Conservation (phyloP, 352 stramenopile genomes). For the Phytopythium ostracodes region DNA sequence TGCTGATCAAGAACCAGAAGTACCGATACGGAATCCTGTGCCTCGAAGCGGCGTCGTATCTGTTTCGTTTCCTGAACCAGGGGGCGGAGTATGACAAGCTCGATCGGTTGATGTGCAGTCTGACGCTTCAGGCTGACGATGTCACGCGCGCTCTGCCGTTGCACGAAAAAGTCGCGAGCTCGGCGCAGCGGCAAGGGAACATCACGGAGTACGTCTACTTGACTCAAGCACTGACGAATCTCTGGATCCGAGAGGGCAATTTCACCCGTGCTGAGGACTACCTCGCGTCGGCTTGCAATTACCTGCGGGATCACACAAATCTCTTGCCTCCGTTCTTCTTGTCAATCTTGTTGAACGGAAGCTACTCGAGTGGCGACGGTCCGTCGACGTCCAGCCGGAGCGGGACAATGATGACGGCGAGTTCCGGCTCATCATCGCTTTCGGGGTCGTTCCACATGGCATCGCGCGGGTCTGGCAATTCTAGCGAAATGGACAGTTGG, state of each 20-base stretch:
- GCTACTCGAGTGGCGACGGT: slow-evolving; percentile 51
- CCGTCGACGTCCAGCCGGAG: slow-evolving; percentile 43
- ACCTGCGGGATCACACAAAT: slow-evolving; percentile 64
- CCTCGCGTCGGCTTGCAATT: slow-evolving; percentile 54
- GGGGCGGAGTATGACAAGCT: slow-evolving; percentile 73
- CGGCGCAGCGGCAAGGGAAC: slow-evolving; percentile 71
- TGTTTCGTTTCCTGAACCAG: slow-evolving; percentile 72
- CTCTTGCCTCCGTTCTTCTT: slow-evolving; percentile 63
- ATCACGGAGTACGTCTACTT: slow-evolving; percentile 84
- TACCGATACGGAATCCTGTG: slow-evolving; percentile 83
- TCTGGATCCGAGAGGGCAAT: slow-evolving; percentile 76
- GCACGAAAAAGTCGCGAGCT: slow-evolving; percentile 74
- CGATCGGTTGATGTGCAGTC: slow-evolving; percentile 61
- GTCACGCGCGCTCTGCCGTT: slow-evolving; percentile 66
- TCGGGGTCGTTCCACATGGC: slow-evolving; percentile 54
- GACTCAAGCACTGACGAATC: slow-evolving; percentile 70
- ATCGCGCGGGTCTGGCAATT: slow-evolving; percentile 46
- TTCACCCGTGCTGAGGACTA: slow-evolving; percentile 74
- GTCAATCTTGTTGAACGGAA: slow-evolving; percentile 36
- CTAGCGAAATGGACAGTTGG: slow-evolving; percentile 72
- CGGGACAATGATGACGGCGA: slow-evolving; percentile 65
- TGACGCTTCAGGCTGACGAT: slow-evolving; percentile 77
- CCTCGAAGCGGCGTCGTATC: slow-evolving; percentile 54
- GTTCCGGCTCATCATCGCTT: slow-evolving; percentile 59
- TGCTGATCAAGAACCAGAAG: slow-evolving; percentile 85